These are phyloP conservation scores for Fraxinus excelsior DNA, from an alignment of 257 asterid genomes.

Conservation along the genomic window DNA sequence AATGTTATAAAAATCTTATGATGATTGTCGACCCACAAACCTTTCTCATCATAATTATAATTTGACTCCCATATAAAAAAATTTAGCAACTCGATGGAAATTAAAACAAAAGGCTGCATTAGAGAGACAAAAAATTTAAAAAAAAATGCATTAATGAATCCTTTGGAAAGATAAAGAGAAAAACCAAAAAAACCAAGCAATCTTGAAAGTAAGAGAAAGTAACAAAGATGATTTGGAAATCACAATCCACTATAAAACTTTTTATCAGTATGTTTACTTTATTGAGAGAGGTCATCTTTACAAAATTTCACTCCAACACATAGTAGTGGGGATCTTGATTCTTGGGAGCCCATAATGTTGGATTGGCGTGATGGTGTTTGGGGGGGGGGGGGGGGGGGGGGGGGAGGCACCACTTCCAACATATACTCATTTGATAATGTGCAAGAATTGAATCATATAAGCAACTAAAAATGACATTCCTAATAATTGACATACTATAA, in stretches of 20 bases:
- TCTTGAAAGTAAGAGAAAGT: conserved; percentile 31
- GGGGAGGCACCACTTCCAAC: conserved; percentile 16
- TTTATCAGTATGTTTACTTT: conserved; percentile 20
- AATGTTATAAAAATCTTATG: background rate
- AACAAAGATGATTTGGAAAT: conserved; percentile 11
- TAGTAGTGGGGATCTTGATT: conserved; percentile 25
- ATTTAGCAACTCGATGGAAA: background rate
- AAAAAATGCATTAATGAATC: background rate
- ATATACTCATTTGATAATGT: conserved; percentile 17
- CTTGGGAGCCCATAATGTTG: conserved; percentile 20
- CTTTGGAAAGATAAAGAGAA: conserved; percentile 13
- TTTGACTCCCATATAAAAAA: background rate
- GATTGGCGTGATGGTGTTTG: background rate
- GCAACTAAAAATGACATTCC: background rate
- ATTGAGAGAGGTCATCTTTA: conserved; percentile 30
- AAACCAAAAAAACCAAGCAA: background rate
- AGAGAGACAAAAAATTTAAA: background rate
- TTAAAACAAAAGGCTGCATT: background rate
- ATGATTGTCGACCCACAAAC: background rate
- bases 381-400: background rate
- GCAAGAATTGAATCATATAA: background rate
- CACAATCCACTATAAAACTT: background rate
- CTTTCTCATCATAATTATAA: background rate
- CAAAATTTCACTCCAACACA: conserved; percentile 30
- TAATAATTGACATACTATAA: background rate